Evolutionary conservation across 306 rosid genomes (phyloP).

Genomic region (Glycine tomentella): DNA sequence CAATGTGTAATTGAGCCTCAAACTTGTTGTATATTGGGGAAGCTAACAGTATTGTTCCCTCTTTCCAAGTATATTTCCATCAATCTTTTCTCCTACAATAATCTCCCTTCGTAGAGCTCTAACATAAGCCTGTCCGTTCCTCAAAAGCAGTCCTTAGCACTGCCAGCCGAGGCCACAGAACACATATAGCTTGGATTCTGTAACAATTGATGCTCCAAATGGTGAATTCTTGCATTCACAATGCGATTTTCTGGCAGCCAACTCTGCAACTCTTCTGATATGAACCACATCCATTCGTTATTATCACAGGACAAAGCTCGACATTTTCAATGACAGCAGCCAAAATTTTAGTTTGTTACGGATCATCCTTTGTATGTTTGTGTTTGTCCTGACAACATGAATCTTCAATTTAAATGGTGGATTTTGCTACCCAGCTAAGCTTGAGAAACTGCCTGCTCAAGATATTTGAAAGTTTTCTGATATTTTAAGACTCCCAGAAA

Average conservation of each 20-base stretch:
- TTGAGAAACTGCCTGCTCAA: constrained; percentile 44
- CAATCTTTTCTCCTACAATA: no score
- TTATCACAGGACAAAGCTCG: not conserved
- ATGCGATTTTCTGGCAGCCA: not conserved
- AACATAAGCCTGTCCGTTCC: no score
- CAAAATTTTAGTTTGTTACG: not conserved
- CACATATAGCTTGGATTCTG: not conserved
- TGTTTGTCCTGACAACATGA: constrained; percentile 12
- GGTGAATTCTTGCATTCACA: constrained; percentile 20
- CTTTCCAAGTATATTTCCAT: no score
- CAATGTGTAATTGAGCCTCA: no score
- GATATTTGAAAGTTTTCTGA: constrained; percentile 40
- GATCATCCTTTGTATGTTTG: not conserved
- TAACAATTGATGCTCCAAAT: not conserved
- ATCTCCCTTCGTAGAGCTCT: no score
- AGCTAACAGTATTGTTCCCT: no score
- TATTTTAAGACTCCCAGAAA: constrained; percentile 45
- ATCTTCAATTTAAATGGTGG: not conserved
- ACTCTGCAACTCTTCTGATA: not conserved
- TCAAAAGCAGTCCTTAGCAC: no score
- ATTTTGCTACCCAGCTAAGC: constrained; percentile 22
- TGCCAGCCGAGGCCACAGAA: not conserved
- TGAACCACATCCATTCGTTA: not conserved
- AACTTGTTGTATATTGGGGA: no score
- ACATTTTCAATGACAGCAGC: not conserved